Percentiles rank a stretch among this genome's conserved stretches.
Conservation (phyloP, 2,329 filamentous ascomycete species). For the Colletotrichum nymphaeae region DNA sequence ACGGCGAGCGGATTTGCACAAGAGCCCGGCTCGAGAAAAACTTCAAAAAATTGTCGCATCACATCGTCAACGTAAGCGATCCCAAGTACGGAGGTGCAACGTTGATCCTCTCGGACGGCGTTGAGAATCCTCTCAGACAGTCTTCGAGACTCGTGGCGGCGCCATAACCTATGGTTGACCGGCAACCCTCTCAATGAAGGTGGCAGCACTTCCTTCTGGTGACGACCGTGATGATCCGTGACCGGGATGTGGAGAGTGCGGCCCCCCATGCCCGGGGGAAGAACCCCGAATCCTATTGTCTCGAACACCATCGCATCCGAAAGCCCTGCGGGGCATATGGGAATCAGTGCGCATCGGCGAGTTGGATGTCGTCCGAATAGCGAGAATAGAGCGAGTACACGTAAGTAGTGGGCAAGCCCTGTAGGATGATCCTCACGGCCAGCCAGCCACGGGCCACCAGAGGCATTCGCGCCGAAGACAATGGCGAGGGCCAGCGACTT, state of each 20-base stretch:
- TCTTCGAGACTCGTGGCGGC: conserved; percentile 23
- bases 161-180: conserved; percentile 20
- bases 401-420: background rate
- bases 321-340: background rate
- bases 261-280: background rate
- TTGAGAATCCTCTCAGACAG: background rate
- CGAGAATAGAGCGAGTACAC: conserved; percentile 23
- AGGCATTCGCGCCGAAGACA: conserved; percentile 10
- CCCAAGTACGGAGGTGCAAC: conserved; percentile 14
- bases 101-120: conserved; percentile 14
- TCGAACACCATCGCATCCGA: conserved; percentile 7
- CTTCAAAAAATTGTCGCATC: background rate
- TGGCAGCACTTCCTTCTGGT: background rate
- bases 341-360: background rate
- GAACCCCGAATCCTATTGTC: background rate
- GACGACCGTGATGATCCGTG: conserved; percentile 13
- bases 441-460: conserved; percentile 1
- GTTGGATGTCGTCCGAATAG: conserved; percentile 21
- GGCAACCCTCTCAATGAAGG: conserved; percentile 7
- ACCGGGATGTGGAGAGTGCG: conserved; percentile 9
- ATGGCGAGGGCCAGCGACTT: conserved; percentile 13
- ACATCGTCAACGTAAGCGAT: background rate
- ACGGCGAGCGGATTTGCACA: background rate
- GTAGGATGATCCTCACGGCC: background rate
- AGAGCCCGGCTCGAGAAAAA: background rate